Base-by-base conservation (phyloP, 257 asterid genomes). In the Catharanthus roseus region DNA sequence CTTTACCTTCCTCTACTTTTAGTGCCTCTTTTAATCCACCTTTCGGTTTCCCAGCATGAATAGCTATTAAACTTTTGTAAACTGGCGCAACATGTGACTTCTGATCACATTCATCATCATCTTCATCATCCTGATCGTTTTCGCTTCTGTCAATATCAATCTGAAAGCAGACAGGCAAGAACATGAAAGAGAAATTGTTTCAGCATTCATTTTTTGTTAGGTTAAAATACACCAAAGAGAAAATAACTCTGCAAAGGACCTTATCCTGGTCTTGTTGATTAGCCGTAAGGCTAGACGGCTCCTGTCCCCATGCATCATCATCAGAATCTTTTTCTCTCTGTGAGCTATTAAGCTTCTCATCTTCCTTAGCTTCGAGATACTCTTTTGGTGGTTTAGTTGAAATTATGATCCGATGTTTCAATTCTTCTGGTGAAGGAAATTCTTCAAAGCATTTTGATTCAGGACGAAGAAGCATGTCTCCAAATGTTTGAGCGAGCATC, bases 381-480 rank as follows among this genome's bases (percentile, higher is more conserved):
- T 91, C 93, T 74, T 85, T 89, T 33, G 97, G 97, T 78, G 96
- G 97, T 77, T 91, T 91, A 36, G 97, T 91, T 71, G 97, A 91
- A 77, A 91, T 77, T n/a, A 91, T 81, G 61, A 91, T 64, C 38
- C 87, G 88, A 67, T 87, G 82, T 71, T 87, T 91, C 47, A 91
- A 67, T 56, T 87, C 88, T 69, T 91, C 93, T 2, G 97, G 97
- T 10, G 95, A 87, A 73, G 97, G 97, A 68, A 90, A 81, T 56
- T 86, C 93, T 68, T 84, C 71, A 45, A 91, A 79, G 79, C 83
- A 74, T 42, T 84, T 95, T 0, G 91, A 75, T 76, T 86, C 86
- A 23, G 96, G 91, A 74, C 34, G 72, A 83, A 83, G 89, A n/a
- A 91, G 90, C 86, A 80, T 81, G 60, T 87, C 84, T 70, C 95